Evolutionary conservation across 352 stramenopile genomes (phyloP), one percentile per base, ranked within the genome.

Genomic region (Plasmopara muralis): DNA sequence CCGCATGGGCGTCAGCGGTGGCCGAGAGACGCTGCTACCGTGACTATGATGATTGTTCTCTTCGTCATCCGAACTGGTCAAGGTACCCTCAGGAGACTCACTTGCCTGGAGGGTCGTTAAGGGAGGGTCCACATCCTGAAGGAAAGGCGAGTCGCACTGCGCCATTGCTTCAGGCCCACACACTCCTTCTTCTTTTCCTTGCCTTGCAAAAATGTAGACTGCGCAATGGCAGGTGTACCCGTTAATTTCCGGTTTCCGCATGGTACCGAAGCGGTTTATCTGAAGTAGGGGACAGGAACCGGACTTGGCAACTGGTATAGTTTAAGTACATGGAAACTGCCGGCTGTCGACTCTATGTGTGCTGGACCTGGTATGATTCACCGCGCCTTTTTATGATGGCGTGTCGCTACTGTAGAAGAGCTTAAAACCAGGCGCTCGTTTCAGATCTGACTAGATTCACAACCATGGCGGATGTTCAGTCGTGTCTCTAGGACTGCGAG

Each of bases 1-100:
- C 8, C 55, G 48, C 38, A 60, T 35, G 3, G 46, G 45, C 31
- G 51, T 56, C 20, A 59, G 10, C 8, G 60, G 60, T 15, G 55
- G 55, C 6, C 53, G 39, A 0, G 40, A 42, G 1, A 41, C 43
- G 13, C 48, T 58, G 51, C 57, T 49, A 43, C 31, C 20, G 20
- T 25, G 20, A 43, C 46, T 53, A 44, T 44, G 14, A 31, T 51
- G 50, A 44, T 53, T 55, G 46, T 15, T 51, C 9, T 68, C 59
- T 9, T 72, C 63, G 4, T 68, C 54, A 29, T 65, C 57, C 10
- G 55, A 68, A 43, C 60, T 65, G 38, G 38, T 35, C 2, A 34
- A 44, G 0, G 60, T 62, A 8, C 52, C 47, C 18, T 64, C 60
- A 6, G 52, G 48, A 0, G 53, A 59, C 38, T 59, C 47, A 13